These are phyloP conservation scores for Candida fluviatilis DNA, from an alignment of 805 yeast species.

Conservation along the genomic window DNA sequence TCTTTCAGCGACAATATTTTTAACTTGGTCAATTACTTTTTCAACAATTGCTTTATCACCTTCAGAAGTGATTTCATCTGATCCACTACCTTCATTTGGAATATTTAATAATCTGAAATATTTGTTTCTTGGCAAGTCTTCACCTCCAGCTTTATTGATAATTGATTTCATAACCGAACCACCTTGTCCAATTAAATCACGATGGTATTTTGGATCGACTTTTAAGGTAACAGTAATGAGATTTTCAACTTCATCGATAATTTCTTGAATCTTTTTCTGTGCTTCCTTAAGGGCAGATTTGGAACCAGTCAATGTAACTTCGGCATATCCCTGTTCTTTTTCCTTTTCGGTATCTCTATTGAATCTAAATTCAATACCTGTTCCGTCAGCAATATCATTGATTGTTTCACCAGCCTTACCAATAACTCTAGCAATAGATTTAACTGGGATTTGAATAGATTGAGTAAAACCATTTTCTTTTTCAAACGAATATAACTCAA, in stretches of 20 bases:
- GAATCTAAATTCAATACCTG: conserved; percentile 55
- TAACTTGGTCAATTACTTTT: conserved; percentile 58
- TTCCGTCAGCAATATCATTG: conserved; percentile 69
- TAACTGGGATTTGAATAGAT: conserved; percentile 61
- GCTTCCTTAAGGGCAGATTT: conserved; percentile 73
- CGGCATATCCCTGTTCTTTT: conserved; percentile 48
- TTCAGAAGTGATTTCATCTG: conserved; percentile 54
- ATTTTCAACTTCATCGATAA: conserved; percentile 65
- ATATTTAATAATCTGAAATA: conserved; percentile 58
- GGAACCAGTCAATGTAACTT: conserved; percentile 74
- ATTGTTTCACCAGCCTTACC: conserved; percentile 87
- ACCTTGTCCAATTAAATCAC: conserved; percentile 71
- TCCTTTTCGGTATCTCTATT: conserved; percentile 41
- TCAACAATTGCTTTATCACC: conserved; percentile 78
- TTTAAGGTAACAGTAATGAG: conserved; percentile 51
- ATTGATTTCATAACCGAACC: conserved; percentile 74
- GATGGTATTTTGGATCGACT: conserved; percentile 72
- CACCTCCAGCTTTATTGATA: conserved; percentile 72
- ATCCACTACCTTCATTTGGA: conserved; percentile 64
- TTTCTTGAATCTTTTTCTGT: conserved; percentile 51
- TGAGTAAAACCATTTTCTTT: conserved; percentile 75
- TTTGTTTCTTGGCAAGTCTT: conserved; percentile 42
- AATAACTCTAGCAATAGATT: conserved; percentile 78
- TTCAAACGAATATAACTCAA: conserved; percentile 80
- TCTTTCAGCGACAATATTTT: conserved; percentile 56